Percentiles rank a stretch among this genome's conserved stretches.
phyloP scores from a whole-genome alignment of 768 basidiomycete species.

The Kwoniella heveanensis region DNA sequence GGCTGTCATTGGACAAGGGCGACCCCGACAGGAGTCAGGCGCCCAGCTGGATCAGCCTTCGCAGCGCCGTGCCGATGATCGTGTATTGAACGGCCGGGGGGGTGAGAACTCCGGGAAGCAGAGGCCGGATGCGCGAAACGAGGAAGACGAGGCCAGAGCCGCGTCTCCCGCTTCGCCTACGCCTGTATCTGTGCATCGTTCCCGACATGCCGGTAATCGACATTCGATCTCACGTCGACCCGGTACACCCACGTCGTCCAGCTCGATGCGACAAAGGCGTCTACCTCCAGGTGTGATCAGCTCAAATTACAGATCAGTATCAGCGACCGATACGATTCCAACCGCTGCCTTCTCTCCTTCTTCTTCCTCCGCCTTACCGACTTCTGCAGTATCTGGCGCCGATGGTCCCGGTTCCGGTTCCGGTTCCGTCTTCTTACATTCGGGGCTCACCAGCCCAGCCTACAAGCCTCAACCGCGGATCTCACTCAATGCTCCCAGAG shows the following conservation, averaged over 20 bases:
- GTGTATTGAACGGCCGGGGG: too few species aligned
- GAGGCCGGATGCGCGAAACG: too few species aligned
- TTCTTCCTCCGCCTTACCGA: not conserved
- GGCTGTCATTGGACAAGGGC: constrained; percentile 31
- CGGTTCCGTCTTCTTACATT: not conserved
- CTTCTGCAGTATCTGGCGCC: not conserved
- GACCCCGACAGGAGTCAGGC: constrained; percentile 9
- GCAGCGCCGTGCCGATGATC: too few species aligned
- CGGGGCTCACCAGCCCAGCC: not conserved
- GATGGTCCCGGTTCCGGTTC: too few species aligned
- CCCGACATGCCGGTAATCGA: constrained; percentile 4
- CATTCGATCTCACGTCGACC: constrained; percentile 14
- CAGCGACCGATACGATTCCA: constrained; percentile 15
- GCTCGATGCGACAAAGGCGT: constrained; percentile 20
- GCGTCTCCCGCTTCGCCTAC: constrained; percentile 17
- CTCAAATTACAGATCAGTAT: constrained; percentile 24
- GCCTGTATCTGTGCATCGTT: not conserved
- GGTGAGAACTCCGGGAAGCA: too few species aligned
- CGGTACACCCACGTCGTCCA: constrained; percentile 22
- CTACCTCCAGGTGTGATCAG: constrained; percentile 8
- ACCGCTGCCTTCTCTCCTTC: not conserved
- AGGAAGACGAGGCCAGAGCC: not conserved
- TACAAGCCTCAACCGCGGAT: not conserved
- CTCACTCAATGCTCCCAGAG: not conserved
- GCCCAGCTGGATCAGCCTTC: not conserved